These are phyloP conservation scores for Populus tremula DNA, from an alignment of 345 rosid species.

Conservation along the genomic window DNA sequence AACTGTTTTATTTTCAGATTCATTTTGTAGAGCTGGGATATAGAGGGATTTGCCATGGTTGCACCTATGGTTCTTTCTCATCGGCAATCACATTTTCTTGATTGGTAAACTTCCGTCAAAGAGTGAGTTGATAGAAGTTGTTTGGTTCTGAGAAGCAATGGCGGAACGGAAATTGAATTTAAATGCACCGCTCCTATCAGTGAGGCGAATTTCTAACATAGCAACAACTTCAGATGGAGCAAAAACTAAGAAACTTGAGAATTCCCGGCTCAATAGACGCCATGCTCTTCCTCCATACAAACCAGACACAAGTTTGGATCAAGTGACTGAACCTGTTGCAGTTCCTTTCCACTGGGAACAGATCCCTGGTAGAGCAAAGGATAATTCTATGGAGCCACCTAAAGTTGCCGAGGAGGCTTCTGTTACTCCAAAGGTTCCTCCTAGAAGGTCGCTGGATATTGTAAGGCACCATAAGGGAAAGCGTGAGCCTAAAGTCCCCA, in stretches of 20 bases:
- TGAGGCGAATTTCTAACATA: constrained; percentile 50
- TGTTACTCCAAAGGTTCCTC: constrained; percentile 42
- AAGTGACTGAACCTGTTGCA: constrained; percentile 66
- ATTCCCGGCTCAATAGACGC: constrained; percentile 23
- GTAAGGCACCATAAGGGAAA: constrained; percentile 28
- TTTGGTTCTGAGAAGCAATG: constrained; percentile 34
- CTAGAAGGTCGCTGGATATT: constrained; percentile 31
- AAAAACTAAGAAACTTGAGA: constrained; percentile 29
- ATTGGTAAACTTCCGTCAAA: constrained; percentile 1
- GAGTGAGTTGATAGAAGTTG: constrained; percentile 7
- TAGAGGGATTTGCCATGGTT: not conserved
- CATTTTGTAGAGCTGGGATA: not conserved
- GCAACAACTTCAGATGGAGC: constrained; percentile 31
- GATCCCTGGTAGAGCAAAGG: constrained; percentile 71
- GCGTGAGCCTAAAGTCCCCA: not conserved
- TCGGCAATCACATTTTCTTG: not conserved
- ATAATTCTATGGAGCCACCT: constrained; percentile 11
- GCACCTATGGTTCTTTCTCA: not conserved
- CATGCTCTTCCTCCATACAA: constrained; percentile 25
- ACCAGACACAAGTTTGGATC: constrained; percentile 44
- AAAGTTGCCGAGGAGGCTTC: constrained; percentile 17
- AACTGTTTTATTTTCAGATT: not conserved
- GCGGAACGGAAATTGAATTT: constrained; percentile 74
- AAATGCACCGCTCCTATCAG: constrained; percentile 74
- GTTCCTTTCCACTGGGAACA: constrained; percentile 91